Percentiles rank a stretch among this genome's conserved stretches.
phyloP scores from a whole-genome alignment of 2,329 filamentous ascomycete genomes.

The Colletotrichum tanaceti region DNA sequence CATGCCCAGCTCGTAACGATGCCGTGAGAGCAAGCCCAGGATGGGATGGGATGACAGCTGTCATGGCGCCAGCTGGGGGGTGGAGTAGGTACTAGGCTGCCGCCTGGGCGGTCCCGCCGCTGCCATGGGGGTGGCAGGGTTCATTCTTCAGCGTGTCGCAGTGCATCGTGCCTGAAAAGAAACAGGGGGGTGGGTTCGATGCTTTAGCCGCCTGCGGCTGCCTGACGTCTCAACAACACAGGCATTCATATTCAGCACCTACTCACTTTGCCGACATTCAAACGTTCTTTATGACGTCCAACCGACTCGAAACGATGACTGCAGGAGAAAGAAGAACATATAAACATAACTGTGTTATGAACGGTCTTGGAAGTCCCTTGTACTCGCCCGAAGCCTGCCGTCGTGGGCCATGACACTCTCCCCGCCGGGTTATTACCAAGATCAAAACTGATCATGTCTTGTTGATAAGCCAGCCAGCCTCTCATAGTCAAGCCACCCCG shows the following conservation, averaged over 20 bases:
- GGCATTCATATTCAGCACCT: background rate
- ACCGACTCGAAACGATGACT: too few relatives aligned
- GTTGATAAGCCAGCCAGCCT: background rate
- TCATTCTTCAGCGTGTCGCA: constrained; percentile 31
- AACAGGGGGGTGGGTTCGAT: background rate
- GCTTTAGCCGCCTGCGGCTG: background rate
- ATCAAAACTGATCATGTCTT: background rate
- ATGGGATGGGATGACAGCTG: constrained; percentile 23
- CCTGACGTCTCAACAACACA: background rate
- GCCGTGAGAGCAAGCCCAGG: background rate
- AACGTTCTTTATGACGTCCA: background rate
- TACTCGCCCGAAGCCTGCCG: background rate
- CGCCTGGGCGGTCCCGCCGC: constrained; percentile 15
- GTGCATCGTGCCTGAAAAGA: background rate
- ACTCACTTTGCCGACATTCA: background rate
- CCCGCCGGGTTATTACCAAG: background rate
- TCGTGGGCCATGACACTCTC: background rate
- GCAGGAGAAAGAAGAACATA: background rate
- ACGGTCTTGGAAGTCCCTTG: background rate
- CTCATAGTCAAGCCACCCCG: background rate
- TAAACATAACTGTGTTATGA: background rate
- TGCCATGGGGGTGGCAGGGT: constrained; percentile 26
- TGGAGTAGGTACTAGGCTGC: too few relatives aligned
- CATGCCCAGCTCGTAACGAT: background rate
- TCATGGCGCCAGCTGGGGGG: constrained; percentile 1